phyloP scores from a whole-genome alignment of 148 eudicot species.

The Agrostemma githago region DNA sequence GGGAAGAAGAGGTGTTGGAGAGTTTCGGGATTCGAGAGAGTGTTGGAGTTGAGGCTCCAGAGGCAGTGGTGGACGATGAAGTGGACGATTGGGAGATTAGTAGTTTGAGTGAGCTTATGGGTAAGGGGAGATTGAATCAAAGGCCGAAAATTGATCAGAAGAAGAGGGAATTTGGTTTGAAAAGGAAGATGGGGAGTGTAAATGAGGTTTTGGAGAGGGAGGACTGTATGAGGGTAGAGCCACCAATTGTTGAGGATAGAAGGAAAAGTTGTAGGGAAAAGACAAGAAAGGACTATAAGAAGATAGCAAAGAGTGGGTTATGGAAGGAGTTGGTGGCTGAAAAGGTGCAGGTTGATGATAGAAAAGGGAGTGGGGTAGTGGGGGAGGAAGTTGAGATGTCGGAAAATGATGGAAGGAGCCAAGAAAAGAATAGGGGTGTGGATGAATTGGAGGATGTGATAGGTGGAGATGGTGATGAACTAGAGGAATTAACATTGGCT shows the following conservation, averaged over 20 bases:
- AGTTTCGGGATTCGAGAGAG: constrained; percentile 24
- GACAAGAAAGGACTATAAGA: constrained; percentile 7
- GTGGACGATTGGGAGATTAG: constrained; percentile 15
- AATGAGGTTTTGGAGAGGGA: constrained; percentile 36
- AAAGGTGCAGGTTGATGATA: neutral
- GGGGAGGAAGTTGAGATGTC: constrained; percentile 7
- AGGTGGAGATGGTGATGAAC: constrained; percentile 15
- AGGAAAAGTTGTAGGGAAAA: neutral
- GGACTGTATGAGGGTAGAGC: constrained; percentile 19
- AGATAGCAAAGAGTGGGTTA: neutral
- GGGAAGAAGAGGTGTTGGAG: neutral
- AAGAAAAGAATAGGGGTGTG: constrained; percentile 8
- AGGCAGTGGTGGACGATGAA: constrained; percentile 6
- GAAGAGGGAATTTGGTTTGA: constrained; percentile 19
- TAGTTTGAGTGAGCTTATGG: constrained; percentile 17
- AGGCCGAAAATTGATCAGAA: constrained; percentile 13
- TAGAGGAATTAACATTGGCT: constrained; percentile 40
- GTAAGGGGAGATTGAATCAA: constrained; percentile 1
- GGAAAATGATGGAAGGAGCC: neutral
- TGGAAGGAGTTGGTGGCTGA: constrained; percentile 3
- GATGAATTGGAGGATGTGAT: constrained; percentile 15
- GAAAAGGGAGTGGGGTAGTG: neutral
- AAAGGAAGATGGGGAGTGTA: constrained; percentile 37
- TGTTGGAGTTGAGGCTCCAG: constrained; percentile 11
- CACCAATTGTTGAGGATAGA: constrained; percentile 17